These are phyloP conservation scores for Periglandula ipomoeae DNA, from an alignment of 2,329 filamentous ascomycete species.

Conservation along the genomic window DNA sequence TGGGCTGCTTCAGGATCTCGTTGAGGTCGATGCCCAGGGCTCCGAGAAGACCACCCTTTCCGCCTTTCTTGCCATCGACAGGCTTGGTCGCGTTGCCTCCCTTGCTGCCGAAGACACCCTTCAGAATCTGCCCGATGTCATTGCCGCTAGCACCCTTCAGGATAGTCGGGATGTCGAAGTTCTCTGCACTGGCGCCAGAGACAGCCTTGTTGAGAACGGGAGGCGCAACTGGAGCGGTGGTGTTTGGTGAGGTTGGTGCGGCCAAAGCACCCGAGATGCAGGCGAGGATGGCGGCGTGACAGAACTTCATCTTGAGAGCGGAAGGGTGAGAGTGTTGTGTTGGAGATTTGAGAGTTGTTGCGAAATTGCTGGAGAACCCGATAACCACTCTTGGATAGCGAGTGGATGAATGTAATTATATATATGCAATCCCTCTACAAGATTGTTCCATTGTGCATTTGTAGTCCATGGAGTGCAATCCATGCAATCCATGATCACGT, in stretches of 20 bases:
- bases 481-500: too few species aligned
- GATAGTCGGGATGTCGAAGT: not conserved
- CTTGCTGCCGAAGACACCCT: not conserved
- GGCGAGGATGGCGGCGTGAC: not conserved
- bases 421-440: not conserved
- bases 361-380: not conserved
- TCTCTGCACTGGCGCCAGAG: not conserved
- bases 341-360: not conserved
- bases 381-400: not conserved
- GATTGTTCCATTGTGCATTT: not conserved
- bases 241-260: not conserved
- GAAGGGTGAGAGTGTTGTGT: not conserved
- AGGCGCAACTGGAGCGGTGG: not conserved
- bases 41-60: not conserved
- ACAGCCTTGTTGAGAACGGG: not conserved
- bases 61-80: not conserved
- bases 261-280: not conserved
- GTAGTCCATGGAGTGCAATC: not conserved
- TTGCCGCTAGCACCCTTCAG: not conserved
- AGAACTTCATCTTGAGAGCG: constrained; percentile 2
- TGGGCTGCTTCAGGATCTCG: not conserved
- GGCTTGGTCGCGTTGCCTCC: not conserved
- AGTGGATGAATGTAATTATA: not conserved
- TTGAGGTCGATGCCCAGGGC: not conserved
- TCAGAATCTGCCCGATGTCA: not conserved